These are phyloP conservation scores for Berberis thunbergii DNA, from an alignment of 164 flowering plant species.

Conservation along the genomic window DNA sequence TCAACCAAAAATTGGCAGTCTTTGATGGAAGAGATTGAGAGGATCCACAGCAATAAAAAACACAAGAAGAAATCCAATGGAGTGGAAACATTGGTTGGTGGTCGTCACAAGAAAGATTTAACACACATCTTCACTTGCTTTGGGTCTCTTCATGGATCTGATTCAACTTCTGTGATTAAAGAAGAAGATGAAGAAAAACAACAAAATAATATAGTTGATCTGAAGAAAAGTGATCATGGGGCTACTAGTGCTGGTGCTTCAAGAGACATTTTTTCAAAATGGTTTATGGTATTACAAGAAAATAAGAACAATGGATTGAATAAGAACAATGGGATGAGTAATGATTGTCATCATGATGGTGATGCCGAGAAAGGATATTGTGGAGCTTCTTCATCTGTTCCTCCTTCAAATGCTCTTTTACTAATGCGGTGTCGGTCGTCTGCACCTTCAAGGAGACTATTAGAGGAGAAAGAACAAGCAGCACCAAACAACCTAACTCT, in stretches of 20 bases:
- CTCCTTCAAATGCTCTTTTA: constrained; percentile 77
- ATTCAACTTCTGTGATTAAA: constrained; percentile 28
- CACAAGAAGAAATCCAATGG: constrained; percentile 32
- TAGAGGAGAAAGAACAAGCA: constrained; percentile 26
- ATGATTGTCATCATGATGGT: constrained; percentile 4
- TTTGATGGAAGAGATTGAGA: constrained; percentile 87
- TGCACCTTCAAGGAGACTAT: constrained; percentile 76
- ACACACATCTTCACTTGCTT: constrained; percentile 71
- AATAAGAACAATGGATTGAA: constrained; percentile 15
- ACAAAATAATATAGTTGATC: constrained; percentile 7
- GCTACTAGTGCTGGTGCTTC: constrained; percentile 15
- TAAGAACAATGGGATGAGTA: constrained; percentile 1
- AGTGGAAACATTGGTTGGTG: constrained; percentile 28
- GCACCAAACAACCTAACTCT: constrained; percentile 18
- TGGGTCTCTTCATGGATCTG: constrained; percentile 37
- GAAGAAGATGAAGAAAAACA: constrained; percentile 31
- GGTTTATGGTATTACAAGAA: constrained; percentile 77
- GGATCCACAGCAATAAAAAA: constrained; percentile 38
- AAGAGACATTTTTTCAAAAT: constrained; percentile 48
- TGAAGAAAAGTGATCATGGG: constrained; percentile 6
- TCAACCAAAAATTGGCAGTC: constrained; percentile 81
- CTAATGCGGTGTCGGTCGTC: constrained; percentile 77
- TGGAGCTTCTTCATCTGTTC: constrained; percentile 24
- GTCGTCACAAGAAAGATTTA: constrained; percentile 61
- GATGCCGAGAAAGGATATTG: constrained; percentile 7